A percentile compares a stretch with the other conserved stretches of the same genome.
Evolutionary conservation across 1,284 basidiomycete species (phyloP).

Genomic region (Leccinum fallax): DNA sequence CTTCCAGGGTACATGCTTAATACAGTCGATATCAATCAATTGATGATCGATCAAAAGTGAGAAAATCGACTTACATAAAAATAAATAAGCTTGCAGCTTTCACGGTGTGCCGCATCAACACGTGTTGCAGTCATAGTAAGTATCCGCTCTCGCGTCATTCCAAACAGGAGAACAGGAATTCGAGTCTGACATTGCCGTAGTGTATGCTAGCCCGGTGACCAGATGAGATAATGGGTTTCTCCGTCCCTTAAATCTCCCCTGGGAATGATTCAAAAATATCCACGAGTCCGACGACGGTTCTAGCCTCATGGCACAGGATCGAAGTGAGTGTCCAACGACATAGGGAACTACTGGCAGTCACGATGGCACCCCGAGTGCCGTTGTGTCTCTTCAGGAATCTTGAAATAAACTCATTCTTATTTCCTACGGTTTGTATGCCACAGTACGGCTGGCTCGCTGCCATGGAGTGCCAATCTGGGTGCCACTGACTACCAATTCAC

Average conservation of each 20-base stretch:
- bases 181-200: not conserved
- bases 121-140: not conserved
- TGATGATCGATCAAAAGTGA: not conserved
- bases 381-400: not conserved
- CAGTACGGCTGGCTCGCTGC: not conserved
- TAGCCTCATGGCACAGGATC: not conserved
- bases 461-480: not conserved
- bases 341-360: not conserved
- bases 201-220: not conserved
- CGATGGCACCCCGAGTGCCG: not conserved
- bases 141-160: not conserved
- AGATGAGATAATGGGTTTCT: not conserved
- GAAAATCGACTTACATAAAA: not conserved
- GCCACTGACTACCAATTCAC: not conserved
- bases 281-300: not conserved
- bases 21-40: not conserved
- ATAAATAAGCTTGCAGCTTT: not conserved
- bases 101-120: not conserved
- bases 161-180: not conserved
- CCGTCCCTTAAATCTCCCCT: not conserved
- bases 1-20: not conserved
- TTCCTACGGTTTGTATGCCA: not conserved
- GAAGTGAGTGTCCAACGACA: not conserved
- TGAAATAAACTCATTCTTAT: not conserved
- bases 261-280: not conserved